These are phyloP conservation scores for Cryphonectria carpinicola DNA, from an alignment of 2,329 filamentous ascomycete genomes.

Conservation along the genomic window DNA sequence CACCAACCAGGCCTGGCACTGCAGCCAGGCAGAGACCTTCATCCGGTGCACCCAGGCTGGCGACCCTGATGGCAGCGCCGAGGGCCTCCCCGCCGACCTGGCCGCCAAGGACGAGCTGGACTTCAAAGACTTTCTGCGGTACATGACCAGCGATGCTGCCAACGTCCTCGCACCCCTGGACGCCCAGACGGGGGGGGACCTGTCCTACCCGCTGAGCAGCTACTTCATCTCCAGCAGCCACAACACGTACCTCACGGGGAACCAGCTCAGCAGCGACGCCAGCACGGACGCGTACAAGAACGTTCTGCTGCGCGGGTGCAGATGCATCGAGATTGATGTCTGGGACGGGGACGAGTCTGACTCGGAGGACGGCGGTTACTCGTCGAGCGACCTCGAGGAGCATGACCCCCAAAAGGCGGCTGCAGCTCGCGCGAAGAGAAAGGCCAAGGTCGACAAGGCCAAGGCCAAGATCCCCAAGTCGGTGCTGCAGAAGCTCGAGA, in stretches of 20 bases:
- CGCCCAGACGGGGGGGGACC: constrained; percentile 42
- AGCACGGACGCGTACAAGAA: constrained; percentile 88
- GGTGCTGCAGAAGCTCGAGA: constrained; percentile 50
- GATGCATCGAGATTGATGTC: constrained; percentile 93
- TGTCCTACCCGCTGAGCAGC: constrained; percentile 80
- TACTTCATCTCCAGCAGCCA: constrained; percentile 96
- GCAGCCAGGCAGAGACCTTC: constrained; percentile 50
- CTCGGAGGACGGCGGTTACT: constrained; percentile 65
- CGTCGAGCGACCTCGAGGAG: constrained; percentile 56
- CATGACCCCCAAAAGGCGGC: constrained; percentile 55
- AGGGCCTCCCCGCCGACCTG: constrained; percentile 36
- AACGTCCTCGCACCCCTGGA: constrained; percentile 44
- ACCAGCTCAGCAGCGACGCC: constrained; percentile 84
- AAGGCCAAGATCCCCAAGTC: constrained; percentile 58
- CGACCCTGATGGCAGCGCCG: constrained; percentile 24
- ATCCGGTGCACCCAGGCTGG: constrained; percentile 51
- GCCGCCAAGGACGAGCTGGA: constrained; percentile 44
- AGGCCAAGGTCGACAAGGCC: constrained; percentile 65
- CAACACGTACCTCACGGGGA: constrained; percentile 90
- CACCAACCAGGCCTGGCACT: constrained; percentile 48
- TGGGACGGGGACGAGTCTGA: constrained; percentile 83
- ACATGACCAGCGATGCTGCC: constrained; percentile 57
- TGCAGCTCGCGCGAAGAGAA: constrained; percentile 53
- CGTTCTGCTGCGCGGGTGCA: constrained; percentile 80
- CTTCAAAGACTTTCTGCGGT: constrained; percentile 54